These are phyloP conservation scores for Solanum hybrid DNA, from an alignment of 305 asterid species.

Conservation along the genomic window DNA sequence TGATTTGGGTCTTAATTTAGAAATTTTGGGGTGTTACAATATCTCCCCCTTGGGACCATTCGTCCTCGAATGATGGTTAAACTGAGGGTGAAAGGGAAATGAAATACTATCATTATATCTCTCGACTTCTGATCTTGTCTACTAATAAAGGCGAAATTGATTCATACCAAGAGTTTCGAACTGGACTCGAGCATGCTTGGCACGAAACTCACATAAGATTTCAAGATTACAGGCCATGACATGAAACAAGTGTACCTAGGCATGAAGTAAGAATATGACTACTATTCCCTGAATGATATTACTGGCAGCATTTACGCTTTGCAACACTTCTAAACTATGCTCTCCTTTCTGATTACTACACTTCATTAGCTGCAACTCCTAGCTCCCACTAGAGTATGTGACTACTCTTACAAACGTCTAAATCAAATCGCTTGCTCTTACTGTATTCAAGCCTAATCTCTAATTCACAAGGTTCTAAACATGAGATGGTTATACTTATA, in stretches of 20 bases:
- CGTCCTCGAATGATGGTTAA: neutral
- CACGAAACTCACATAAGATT: neutral
- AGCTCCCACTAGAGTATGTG: neutral
- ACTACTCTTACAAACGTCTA: neutral
- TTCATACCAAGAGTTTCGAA: neutral
- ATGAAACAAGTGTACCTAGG: neutral
- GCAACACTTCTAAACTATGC: neutral
- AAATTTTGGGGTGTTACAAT: neutral
- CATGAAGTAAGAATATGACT: neutral
- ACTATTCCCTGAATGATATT: neutral
- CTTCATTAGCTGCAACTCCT: neutral
- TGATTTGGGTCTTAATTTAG: neutral
- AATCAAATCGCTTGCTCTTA: neutral
- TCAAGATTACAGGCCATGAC: neutral
- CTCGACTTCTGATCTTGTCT: neutral
- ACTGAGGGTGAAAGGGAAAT: neutral
- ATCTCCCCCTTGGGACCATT: neutral
- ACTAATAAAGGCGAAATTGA: neutral
- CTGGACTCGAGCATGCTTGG: neutral
- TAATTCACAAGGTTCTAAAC: neutral
- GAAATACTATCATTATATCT: neutral
- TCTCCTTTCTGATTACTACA: neutral
- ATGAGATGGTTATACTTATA: neutral
- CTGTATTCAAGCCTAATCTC: neutral
- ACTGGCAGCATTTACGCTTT: neutral